Conservation (phyloP, 192 early-diverging fungal genomes). For the Backusella tuberculispora region DNA sequence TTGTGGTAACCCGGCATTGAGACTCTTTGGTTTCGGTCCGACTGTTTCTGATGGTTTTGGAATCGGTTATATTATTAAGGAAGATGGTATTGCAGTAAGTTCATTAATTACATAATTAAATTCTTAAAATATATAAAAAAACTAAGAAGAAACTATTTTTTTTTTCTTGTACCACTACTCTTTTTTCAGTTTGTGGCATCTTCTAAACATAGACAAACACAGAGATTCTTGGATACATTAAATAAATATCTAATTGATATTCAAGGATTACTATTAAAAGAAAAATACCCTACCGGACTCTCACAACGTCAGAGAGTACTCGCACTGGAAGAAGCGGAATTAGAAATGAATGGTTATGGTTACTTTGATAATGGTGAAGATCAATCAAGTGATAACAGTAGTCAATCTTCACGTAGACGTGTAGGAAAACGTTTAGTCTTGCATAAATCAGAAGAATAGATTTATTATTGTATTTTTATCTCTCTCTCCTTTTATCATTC, state of each 20-base stretch:
- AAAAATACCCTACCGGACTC: constrained; percentile 41
- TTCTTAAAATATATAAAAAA: neutral
- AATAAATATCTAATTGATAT: constrained; percentile 47
- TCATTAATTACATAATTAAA: too few species aligned
- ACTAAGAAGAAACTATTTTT: neutral
- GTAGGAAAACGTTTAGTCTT: constrained; percentile 35
- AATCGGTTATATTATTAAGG: constrained; percentile 75
- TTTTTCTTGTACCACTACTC: neutral
- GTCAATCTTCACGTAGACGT: constrained; percentile 6
- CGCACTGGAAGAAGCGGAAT: constrained; percentile 36
- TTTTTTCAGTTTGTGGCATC: constrained; percentile 46
- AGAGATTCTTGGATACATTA: constrained; percentile 45
- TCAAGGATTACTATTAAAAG: constrained; percentile 37
- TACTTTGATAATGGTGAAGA: constrained; percentile 48
- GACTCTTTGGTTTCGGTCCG: constrained; percentile 79
- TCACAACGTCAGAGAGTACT: constrained; percentile 31
- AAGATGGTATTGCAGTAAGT: constrained; percentile 54
- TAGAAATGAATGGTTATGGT: constrained; percentile 42
- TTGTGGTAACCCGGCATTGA: constrained; percentile 68
- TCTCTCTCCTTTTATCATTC: too few species aligned
- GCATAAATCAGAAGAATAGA: constrained; percentile 20
- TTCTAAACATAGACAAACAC: constrained; percentile 55
- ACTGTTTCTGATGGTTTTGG: constrained; percentile 82
- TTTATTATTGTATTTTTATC: neutral
- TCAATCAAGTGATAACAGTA: neutral